Evolutionary conservation across 108 stramenopile genomes (phyloP), one percentile per base, ranked within the genome.

Genomic region (Bacterosira constricta): DNA sequence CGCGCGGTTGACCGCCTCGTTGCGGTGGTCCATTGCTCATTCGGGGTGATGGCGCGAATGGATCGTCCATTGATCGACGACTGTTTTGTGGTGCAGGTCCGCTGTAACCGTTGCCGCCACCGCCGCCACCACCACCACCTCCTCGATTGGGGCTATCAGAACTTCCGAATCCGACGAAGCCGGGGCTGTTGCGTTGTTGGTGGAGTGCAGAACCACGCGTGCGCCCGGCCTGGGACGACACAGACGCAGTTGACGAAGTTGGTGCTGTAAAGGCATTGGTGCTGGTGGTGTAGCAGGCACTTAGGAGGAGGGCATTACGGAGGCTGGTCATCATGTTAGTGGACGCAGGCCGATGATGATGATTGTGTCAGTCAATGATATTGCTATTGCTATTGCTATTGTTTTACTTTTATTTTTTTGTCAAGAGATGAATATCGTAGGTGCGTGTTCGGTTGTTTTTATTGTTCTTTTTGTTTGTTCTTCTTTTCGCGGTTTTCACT

Each of bases 271-370:
- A 69, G 2, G 55, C 55, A 32, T 44, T 26, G 52, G 47, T 17
- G 63, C 54, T 25, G 54, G 30, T 41, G 42, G 57, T 26, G 44
- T 31, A 62, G 54, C 45, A 73, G 45, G 55, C 63, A 23, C 62
- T 38, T 38, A 73, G 55, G 32, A 62, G 13, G 6, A 64, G 54
- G 44, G 55, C 32, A 63, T 63, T 53, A 52, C 45, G 41, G 12
- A 63, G 53, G 31, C 32, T 35, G 7, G 53, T 34, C 53, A 54
- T 32, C 53, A 54, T 54, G 53, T n/a, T n/a, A n/a, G n/a, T n/a
- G n/a, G n/a, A n/a, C n/a, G n/a, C n/a, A n/a, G n/a, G n/a, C n/a
- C n/a, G n/a, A n/a, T n/a, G n/a, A n/a, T n/a, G n/a, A n/a, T n/a
- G n/a, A n/a, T n/a, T n/a, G n/a, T n/a, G n/a, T n/a, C n/a, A n/a